Evolutionary conservation across 106 monocot genomes (phyloP), one percentile per base, ranked within the genome.

Genomic region (Gastrodia elata): DNA sequence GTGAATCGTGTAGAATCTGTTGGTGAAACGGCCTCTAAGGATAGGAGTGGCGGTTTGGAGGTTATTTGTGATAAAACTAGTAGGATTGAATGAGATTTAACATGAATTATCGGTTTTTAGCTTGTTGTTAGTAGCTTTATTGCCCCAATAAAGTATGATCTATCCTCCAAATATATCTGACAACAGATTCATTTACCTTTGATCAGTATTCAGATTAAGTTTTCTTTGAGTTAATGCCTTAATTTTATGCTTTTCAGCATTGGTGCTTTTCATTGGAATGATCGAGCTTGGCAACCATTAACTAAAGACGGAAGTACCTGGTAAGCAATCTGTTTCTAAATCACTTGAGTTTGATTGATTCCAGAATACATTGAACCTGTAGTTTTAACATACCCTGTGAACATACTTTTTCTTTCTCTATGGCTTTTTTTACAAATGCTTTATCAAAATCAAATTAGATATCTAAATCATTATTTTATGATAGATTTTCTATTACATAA

Each of bases 261-360:
- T 76, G 84, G 85, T 76, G 86, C 97, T 37, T 93, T 91, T 75
- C 86, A 93, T 82, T 98, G 93, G 93, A 82, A 88, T 55, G 88
- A 98, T 81, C 82, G 97, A 40, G 78, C 77, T 72, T 75, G 52
- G 39, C 88, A 87, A 74, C 70, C 85, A 7, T 16, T 77, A 18
- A 64, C 41, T 33, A 43, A 40, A 25, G 72, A 56, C 27, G 73
- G 68, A 6, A 69, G 34, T 79, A 91, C 73, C 61, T 83, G 91
- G 94, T 88, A 61, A 28, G 30, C 9, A 61, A 28, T 8, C 8
- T 30, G 14, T 30, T 61, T 61, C 27, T 61, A 61, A 13, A 30
- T 2, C 32, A 28, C 2, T 32, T 30, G 32, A 61, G 4, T 61
- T 59, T 32, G 61, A 61, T 20, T 32, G 61, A 2, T 61, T 30